A percentile compares a stretch with the other conserved stretches of the same genome.
These are phyloP conservation scores for Nidula microcarpa DNA, from an alignment of 768 basidiomycete species.

Conservation along the genomic window DNA sequence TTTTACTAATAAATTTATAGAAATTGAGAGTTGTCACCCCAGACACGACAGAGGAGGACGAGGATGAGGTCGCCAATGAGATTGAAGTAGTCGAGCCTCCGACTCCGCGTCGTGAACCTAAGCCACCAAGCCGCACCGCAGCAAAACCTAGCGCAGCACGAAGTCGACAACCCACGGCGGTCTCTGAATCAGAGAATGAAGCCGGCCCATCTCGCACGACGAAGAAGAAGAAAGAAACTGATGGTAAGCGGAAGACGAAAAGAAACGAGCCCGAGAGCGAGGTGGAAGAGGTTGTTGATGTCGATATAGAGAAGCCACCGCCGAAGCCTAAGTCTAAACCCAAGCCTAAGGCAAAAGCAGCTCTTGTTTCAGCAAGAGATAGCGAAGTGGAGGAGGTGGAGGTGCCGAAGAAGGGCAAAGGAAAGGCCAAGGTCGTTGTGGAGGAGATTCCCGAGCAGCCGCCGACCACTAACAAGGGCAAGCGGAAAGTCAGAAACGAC, in stretches of 20 bases:
- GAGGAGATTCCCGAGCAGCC: slow-evolving; percentile 5
- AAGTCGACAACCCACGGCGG: not conserved
- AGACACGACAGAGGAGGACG: slow-evolving; percentile 8
- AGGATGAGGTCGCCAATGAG: slow-evolving; percentile 9
- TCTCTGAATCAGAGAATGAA: slow-evolving; percentile 11
- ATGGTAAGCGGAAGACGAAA: slow-evolving; percentile 6
- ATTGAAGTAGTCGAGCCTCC: slow-evolving; percentile 16
- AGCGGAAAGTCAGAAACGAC: slow-evolving; percentile 10
- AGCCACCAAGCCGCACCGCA: not conserved
- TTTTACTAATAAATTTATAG: too few species aligned
- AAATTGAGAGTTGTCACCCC: too few species aligned
- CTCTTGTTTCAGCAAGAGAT: not conserved
- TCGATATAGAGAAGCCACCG: slow-evolving; percentile 6
- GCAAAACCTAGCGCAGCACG: not conserved
- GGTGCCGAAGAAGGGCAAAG: slow-evolving; percentile 15
- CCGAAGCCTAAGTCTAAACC: slow-evolving; percentile 7
- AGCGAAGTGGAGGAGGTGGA: slow-evolving; percentile 2
- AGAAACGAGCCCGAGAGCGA: slow-evolving; percentile 9
- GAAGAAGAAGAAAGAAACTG: not conserved
- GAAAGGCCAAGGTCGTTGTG: slow-evolving; percentile 25
- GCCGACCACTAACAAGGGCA: slow-evolving; percentile 5
- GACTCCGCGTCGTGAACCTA: not conserved
- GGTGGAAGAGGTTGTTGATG: slow-evolving; percentile 7
- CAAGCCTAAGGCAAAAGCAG: slow-evolving; percentile 16
- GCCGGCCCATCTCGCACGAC: slow-evolving; percentile 12